A percentile compares a stretch with the other conserved stretches of the same genome.
phyloP scores from a whole-genome alignment of 2,329 filamentous ascomycete species.

The Colletotrichum sp. region DNA sequence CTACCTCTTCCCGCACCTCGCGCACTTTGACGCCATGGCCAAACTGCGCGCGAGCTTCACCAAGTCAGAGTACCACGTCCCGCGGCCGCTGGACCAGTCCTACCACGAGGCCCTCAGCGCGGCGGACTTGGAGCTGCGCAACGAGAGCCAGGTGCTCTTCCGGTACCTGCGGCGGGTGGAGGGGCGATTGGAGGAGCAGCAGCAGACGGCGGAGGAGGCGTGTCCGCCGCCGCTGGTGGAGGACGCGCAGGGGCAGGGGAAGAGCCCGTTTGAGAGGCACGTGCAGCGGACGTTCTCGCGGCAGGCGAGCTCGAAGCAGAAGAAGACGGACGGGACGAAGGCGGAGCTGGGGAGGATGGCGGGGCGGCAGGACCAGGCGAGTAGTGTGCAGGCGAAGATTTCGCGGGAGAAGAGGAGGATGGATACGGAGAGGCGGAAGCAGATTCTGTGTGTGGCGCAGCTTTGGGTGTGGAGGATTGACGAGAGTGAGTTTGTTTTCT shows the following conservation, averaged over 20 bases:
- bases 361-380: constrained; percentile 20
- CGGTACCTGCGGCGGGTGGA: constrained; percentile 17
- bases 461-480: constrained; percentile 25
- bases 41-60: constrained; percentile 19
- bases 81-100: constrained; percentile 21
- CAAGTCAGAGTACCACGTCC: constrained; percentile 22
- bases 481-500: constrained; percentile 6
- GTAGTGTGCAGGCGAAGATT: constrained; percentile 20
- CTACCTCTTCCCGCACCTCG: constrained; percentile 21
- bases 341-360: constrained; percentile 23
- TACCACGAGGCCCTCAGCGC: constrained; percentile 21
- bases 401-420: constrained; percentile 15
- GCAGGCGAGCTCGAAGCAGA: constrained; percentile 23
- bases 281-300: constrained; percentile 5
- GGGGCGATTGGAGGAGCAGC: neutral
- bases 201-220: neutral
- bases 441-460: constrained; percentile 30
- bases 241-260: neutral
- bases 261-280: constrained; percentile 9
- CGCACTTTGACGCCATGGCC: constrained; percentile 23
- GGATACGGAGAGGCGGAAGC: constrained; percentile 32
- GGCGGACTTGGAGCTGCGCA: constrained; percentile 9
- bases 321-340: constrained; percentile 24
- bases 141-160: constrained; percentile 20
- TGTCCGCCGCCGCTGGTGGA: neutral